Evolutionary conservation across 768 basidiomycete genomes (phyloP).

Genomic region (Albatrellus ellisii): DNA sequence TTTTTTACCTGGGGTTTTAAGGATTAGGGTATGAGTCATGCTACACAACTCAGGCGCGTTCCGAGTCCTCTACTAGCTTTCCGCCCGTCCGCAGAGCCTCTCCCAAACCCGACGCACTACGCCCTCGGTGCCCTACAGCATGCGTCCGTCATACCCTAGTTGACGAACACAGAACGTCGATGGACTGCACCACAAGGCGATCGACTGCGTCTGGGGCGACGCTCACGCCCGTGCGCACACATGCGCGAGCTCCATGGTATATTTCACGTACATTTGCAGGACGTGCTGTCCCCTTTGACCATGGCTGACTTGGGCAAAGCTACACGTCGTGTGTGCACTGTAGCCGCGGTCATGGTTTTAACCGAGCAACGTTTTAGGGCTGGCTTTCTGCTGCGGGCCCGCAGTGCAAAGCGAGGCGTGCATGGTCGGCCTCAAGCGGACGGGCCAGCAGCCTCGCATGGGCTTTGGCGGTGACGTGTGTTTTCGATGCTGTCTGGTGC

Average conservation of each 20-base stretch:
- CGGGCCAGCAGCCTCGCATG: conserved; percentile 51
- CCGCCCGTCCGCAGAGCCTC: no score
- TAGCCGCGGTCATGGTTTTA: conserved; percentile 51
- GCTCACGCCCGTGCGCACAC: conserved; percentile 22
- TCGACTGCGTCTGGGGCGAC: conserved; percentile 30
- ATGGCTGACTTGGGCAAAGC: conserved; percentile 1
- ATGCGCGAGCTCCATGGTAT: conserved; percentile 87
- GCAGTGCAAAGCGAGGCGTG: conserved; percentile 61
- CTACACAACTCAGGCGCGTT: no score
- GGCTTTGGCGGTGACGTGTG: conserved; percentile 91
- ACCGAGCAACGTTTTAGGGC: conserved; percentile 60
- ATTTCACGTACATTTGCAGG: conserved; percentile 45
- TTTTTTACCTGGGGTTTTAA: no score
- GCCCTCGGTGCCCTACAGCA: conserved; percentile 76
- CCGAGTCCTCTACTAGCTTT: no score
- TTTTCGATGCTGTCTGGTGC: conserved; percentile 6
- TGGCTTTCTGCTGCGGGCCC: conserved; percentile 66
- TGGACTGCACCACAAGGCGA: conserved; percentile 79
- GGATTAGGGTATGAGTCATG: no score
- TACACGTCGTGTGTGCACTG: conserved; percentile 75
- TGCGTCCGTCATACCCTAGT: conserved; percentile 37
- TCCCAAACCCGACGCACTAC: conserved; percentile 87
- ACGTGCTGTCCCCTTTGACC: not conserved
- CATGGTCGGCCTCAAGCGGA: conserved; percentile 46
- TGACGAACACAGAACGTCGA: conserved; percentile 95